phyloP scores from a whole-genome alignment of 2,329 filamentous ascomycete species.

The Botryosphaeria dothidea region DNA sequence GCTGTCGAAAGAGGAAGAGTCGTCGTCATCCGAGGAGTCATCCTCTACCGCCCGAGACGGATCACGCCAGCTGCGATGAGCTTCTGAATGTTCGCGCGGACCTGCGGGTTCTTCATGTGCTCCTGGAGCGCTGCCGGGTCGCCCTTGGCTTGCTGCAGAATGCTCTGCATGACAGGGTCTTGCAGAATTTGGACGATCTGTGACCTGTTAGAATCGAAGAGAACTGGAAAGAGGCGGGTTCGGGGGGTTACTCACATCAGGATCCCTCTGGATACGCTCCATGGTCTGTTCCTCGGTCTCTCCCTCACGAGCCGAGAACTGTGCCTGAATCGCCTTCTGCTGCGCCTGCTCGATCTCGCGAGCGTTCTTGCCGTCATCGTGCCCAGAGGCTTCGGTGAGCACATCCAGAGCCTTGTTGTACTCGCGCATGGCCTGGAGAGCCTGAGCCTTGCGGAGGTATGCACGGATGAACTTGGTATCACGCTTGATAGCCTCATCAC shows the following conservation, averaged over 20 bases:
- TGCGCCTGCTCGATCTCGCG: conserved; percentile 93
- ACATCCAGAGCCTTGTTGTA: conserved; percentile 93
- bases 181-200: conserved; percentile 87
- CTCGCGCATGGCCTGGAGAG: conserved; percentile 95
- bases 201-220: neutral
- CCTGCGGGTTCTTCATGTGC: conserved; percentile 91
- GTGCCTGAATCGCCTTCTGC: conserved; percentile 86
- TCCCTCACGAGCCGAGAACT: conserved; percentile 87
- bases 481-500: conserved; percentile 84
- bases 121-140: conserved; percentile 91
- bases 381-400: conserved; percentile 74
- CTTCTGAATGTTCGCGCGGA: conserved; percentile 90
- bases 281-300: conserved; percentile 96
- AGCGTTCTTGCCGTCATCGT: conserved; percentile 79
- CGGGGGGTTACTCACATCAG: conserved; percentile 65
- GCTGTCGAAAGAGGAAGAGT: neutral
- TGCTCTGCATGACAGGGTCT: conserved; percentile 97
- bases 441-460: conserved; percentile 95
- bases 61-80: conserved; percentile 92
- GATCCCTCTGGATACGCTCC: conserved; percentile 85
- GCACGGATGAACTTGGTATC: conserved; percentile 92
- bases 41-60: conserved; percentile 61
- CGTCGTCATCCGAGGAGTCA: neutral
- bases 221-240: conserved; percentile 3
- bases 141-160: conserved; percentile 92